A percentile compares a stretch with the other conserved stretches of the same genome.
Evolutionary conservation across 768 basidiomycete genomes (phyloP).

Genomic region (Pleurotus salmoneostramineus): DNA sequence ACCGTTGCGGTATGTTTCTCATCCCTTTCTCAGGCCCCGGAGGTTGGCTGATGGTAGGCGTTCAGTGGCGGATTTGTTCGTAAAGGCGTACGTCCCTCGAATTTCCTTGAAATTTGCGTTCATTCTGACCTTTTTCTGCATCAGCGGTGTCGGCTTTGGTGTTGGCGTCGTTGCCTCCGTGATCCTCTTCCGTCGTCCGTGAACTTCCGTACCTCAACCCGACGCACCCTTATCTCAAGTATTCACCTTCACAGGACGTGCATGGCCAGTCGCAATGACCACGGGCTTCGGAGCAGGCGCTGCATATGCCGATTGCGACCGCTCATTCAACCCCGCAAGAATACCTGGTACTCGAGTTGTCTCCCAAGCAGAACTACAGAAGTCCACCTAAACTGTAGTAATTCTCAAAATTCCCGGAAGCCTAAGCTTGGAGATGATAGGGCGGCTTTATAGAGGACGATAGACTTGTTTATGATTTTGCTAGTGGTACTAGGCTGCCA

Average conservation of each 20-base stretch:
- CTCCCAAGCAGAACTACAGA: conserved; percentile 28
- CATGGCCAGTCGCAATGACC: conserved; percentile 85
- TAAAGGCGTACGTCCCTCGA: conserved; percentile 67
- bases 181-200: conserved; percentile 87
- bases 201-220: conserved; percentile 2
- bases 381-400: not conserved
- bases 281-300: conserved; percentile 86
- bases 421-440: conserved; percentile 10
- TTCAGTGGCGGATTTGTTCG: conserved; percentile 61
- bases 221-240: not conserved
- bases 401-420: not conserved
- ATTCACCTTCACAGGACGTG: conserved; percentile 57
- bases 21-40: not conserved
- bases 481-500: not conserved
- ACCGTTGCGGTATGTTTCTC: conserved; percentile 71
- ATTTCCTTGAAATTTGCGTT: not conserved
- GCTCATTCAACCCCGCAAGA: conserved; percentile 88
- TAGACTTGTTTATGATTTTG: too few relatives aligned
- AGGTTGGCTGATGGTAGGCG: not conserved
- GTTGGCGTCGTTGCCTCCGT: conserved; percentile 87
- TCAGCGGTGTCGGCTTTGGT: conserved; percentile 84
- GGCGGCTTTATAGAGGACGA: conserved; percentile 5
- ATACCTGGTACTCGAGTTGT: conserved; percentile 81
- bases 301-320: conserved; percentile 90
- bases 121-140: not conserved